phyloP scores from a whole-genome alignment of 1,284 basidiomycete genomes.

The Trametes pubescens region DNA sequence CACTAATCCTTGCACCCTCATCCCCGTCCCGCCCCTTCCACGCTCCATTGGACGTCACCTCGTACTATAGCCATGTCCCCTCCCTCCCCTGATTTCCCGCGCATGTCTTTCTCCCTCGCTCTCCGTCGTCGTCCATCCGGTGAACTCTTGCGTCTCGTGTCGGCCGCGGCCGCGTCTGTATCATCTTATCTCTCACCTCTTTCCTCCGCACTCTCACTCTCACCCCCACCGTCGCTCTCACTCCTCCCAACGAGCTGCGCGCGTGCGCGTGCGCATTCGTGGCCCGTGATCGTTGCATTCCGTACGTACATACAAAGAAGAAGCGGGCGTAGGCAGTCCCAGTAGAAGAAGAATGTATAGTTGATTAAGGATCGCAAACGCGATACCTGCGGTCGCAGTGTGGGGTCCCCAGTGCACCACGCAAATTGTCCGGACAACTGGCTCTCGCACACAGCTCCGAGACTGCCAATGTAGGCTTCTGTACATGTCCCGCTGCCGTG shows the following conservation, averaged over 20 bases:
- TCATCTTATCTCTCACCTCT: slow-evolving; percentile 15
- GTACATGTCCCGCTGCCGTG: no score
- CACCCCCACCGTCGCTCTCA: background rate
- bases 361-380: slow-evolving; percentile 17
- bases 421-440: no score
- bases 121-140: slow-evolving; percentile 21
- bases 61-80: slow-evolving; percentile 22
- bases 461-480: no score
- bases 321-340: slow-evolving; percentile 23
- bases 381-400: no score
- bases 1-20: slow-evolving; percentile 22
- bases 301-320: slow-evolving; percentile 33
- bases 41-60: slow-evolving; percentile 22
- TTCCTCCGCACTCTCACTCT: background rate
- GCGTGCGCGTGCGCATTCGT: background rate
- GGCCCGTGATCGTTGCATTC: slow-evolving; percentile 17
- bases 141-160: slow-evolving; percentile 27
- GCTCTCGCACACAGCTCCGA: no score
- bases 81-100: slow-evolving; percentile 10
- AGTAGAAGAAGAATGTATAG: slow-evolving; percentile 37
- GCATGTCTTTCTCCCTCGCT: slow-evolving; percentile 16
- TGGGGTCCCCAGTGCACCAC: no score
- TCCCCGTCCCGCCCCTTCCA: slow-evolving; percentile 4
- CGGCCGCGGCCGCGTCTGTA: slow-evolving; percentile 27
- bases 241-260: background rate